Evolutionary conservation across 306 rosid species (phyloP), one percentile per base, ranked within the genome.

Genomic region (Castanea mollissima): DNA sequence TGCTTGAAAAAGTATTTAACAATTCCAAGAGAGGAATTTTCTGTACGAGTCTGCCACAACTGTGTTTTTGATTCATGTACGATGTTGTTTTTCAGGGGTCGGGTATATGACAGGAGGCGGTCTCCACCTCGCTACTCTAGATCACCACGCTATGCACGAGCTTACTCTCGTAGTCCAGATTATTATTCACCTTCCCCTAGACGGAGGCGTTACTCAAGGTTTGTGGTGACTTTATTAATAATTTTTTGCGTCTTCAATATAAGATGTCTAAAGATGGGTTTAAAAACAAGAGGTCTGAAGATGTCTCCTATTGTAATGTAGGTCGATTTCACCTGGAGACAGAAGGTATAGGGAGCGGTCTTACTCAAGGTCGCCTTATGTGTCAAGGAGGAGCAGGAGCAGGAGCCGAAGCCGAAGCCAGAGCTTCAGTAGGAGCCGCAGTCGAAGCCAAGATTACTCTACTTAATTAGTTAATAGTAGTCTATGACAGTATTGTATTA

Each of bases 281-380:
- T 27, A 25, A 25, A 29, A 62, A 34, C 41, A 62, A 67, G 23
- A 64, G 21, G 79, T 56, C 55, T 41, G 34, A 11, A 13, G 16
- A 63, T 20, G 10, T 20, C 41, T 15, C 34, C 18, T 18, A 12
- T 31, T 21, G 19, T 80, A 41, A 67, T 64, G 32, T 82, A 90
- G 94, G 88, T 92, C 98, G 8, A 85, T 91, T 69, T 94, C 97
- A 19, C 96, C 92, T 4, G 81, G 90, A 54, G 83, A 63, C 35
- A 58, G 64, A 65, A 87, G 82, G 71, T 89, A 85, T 63, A 75
- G 88, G 78, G 84, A 79, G 12, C 81, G 63, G 38, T 91, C 91
- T 5, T 82, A 87, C 91, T 87, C 93, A 7, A 77, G 90, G 76
- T 88, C 97, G 10, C 89, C 94, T 67, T 87, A 77, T 83, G 77